Conservation (phyloP, 1,139 yeast genomes). For the Saccharomyces uvarum region DNA sequence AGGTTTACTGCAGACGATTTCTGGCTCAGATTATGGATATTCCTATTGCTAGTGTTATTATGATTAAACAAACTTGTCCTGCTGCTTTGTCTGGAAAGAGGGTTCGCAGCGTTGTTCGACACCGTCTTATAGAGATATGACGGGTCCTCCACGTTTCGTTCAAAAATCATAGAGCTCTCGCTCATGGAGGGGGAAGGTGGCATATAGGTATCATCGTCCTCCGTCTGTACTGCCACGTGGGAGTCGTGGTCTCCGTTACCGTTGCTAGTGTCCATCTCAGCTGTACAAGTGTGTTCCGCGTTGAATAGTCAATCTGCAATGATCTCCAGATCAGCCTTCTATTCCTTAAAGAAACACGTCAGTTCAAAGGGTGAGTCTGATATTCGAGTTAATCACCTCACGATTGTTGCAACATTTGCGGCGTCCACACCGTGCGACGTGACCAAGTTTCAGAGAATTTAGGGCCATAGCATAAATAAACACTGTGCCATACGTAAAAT, state of each 20-base stretch:
- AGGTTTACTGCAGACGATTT: not conserved
- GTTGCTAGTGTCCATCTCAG: not conserved
- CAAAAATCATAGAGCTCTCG: constrained; percentile 40
- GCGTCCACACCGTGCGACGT: not conserved
- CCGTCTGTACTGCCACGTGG: not conserved
- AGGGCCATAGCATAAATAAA: not conserved
- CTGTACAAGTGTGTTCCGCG: not conserved
- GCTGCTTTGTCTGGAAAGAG: constrained; percentile 9
- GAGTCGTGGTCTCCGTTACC: not conserved
- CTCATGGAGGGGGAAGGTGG: not conserved
- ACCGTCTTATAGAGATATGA: constrained; percentile 4
- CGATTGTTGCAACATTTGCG: not conserved
- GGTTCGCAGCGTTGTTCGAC: constrained; percentile 3
- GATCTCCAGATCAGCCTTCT: not conserved
- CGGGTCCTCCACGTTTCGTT: constrained; percentile 56
- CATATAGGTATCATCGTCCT: not conserved
- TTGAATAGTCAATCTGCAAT: not conserved
- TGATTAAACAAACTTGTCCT: constrained; percentile 5
- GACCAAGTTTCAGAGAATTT: not conserved
- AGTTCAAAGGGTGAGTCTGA: not conserved
- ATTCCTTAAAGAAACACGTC: not conserved
- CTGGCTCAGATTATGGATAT: not conserved
- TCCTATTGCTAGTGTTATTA: constrained; percentile 1
- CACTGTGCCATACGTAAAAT: not conserved
- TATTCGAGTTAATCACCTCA: not conserved